A percentile compares a stretch with the other conserved stretches of the same genome.
These are phyloP conservation scores for Fraxinus excelsior DNA, from an alignment of 257 asterid species.

Conservation along the genomic window DNA sequence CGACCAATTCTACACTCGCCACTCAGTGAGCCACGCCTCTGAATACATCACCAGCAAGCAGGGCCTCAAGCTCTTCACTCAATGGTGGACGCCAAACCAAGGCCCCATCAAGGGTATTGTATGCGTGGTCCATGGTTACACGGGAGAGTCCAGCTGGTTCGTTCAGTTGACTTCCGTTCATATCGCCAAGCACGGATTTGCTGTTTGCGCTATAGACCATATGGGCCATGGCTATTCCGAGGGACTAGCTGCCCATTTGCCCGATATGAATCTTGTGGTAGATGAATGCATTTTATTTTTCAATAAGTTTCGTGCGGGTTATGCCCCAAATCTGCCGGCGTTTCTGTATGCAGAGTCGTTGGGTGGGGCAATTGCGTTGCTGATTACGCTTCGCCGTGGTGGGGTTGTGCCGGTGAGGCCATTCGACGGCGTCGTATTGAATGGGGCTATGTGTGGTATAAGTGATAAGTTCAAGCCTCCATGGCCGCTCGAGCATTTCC, in stretches of 20 bases:
- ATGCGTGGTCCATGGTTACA: constrained; percentile 90
- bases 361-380: constrained; percentile 88
- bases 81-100: constrained; percentile 79
- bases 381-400: constrained; percentile 70
- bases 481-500: constrained; percentile 96
- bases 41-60: constrained; percentile 69
- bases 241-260: constrained; percentile 74
- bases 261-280: constrained; percentile 72
- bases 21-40: constrained; percentile 67
- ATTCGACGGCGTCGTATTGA: constrained; percentile 81
- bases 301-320: constrained; percentile 49
- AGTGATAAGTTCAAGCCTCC: constrained; percentile 92
- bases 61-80: constrained; percentile 86
- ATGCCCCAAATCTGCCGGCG: constrained; percentile 55
- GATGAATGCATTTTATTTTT: constrained; percentile 73
- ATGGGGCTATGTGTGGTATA: constrained; percentile 95
- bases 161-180: constrained; percentile 85
- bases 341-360: constrained; percentile 82
- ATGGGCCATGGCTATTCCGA: constrained; percentile 95
- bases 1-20: constrained; percentile 76
- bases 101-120: constrained; percentile 50
- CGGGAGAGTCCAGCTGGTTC: constrained; percentile 97
- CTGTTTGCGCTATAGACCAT: constrained; percentile 97
- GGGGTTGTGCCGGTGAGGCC: constrained; percentile 48
- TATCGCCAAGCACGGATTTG: constrained; percentile 71